These are phyloP conservation scores for Leptodontidium sp. DNA, from an alignment of 2,329 filamentous ascomycete genomes.

Conservation along the genomic window DNA sequence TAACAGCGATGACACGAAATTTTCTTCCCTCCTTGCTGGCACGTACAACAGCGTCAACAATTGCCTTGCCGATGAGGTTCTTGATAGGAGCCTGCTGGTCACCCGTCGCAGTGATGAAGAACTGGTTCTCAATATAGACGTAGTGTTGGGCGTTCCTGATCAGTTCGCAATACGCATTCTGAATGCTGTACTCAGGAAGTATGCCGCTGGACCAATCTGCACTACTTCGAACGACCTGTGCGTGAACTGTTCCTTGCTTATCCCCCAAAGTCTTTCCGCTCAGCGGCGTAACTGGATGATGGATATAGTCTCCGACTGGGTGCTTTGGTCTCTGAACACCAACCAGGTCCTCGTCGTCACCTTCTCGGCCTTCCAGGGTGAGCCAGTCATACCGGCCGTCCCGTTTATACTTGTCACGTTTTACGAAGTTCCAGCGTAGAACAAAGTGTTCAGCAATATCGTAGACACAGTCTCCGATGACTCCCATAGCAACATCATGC, in stretches of 20 bases:
- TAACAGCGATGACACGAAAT: slow-evolving; percentile 89
- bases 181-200: slow-evolving; percentile 82
- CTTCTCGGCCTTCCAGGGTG: slow-evolving; percentile 76
- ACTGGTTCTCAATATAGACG: slow-evolving; percentile 98
- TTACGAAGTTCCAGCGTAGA: slow-evolving; percentile 94
- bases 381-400: slow-evolving; percentile 87
- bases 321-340: slow-evolving; percentile 89
- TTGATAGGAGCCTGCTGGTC: slow-evolving; percentile 86
- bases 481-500: slow-evolving; percentile 93
- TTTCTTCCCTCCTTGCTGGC: slow-evolving; percentile 85
- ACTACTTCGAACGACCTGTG: slow-evolving; percentile 89
- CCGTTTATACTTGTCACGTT: slow-evolving; percentile 97
- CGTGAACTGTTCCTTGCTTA: slow-evolving; percentile 76
- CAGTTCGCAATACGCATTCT: slow-evolving; percentile 85
- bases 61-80: slow-evolving; percentile 87
- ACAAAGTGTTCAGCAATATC: slow-evolving; percentile 97
- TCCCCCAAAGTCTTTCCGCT: slow-evolving; percentile 68
- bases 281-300: slow-evolving; percentile 78
- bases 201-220: slow-evolving; percentile 95
- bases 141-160: slow-evolving; percentile 90
- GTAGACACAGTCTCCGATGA: slow-evolving; percentile 89
- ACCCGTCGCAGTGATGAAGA: slow-evolving; percentile 94
- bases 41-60: slow-evolving; percentile 87
- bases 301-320: slow-evolving; percentile 85
- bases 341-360: slow-evolving; percentile 83